Base-by-base conservation (phyloP, 2,329 filamentous ascomycete genomes). In the Xylariales sp. region DNA sequence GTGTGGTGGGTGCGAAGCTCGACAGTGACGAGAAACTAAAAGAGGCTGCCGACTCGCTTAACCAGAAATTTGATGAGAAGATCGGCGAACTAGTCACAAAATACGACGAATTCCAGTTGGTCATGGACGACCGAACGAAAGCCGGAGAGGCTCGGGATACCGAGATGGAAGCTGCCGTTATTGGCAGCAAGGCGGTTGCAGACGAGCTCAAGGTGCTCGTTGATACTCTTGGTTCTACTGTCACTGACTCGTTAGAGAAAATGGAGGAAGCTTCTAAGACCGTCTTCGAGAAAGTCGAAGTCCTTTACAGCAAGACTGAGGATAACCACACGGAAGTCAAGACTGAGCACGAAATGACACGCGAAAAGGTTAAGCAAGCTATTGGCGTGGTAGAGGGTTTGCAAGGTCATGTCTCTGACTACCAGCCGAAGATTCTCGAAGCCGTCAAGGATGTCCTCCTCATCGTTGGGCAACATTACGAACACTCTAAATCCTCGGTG, bases 141-240 rank as follows among this genome's bases (percentile, higher is more conserved):
- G 86, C 90, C 41, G 88, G 89, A 62, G 93, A 95, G 73, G 90
- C 92, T 71, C 90, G 92, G 65, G 89, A 93, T 39, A 81, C 87
- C 41, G 87, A 91, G 71, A 90, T 94, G 69, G 88, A 94, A 66
- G 90, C 92, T 63, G 89, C 93, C 4, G 83, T 97, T 7, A 84
- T 89, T 16, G 88, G 86, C 68, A 95, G 92, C 32, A 97, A 94
- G 80, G 85, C 87, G 4, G 88, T 97, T 61, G 90, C 93, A 0
- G 94, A 97, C 69, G 96, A 98, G 73, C 87, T 98, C 66, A 95
- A 93, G 79, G 83, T 93, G 8, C 88, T 97, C 0, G 90, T 97
- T 64, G 94, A 97, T 73, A 94, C 93, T 0, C 90, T 97, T 54
- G 93, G 93, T 7, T 89, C 89, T 43, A 91, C 90, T 6, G 89